Percentiles rank a stretch among this genome's conserved stretches.
Conservation (phyloP, 768 basidiomycete species). For the Rhizopogon vesiculosus region DNA sequence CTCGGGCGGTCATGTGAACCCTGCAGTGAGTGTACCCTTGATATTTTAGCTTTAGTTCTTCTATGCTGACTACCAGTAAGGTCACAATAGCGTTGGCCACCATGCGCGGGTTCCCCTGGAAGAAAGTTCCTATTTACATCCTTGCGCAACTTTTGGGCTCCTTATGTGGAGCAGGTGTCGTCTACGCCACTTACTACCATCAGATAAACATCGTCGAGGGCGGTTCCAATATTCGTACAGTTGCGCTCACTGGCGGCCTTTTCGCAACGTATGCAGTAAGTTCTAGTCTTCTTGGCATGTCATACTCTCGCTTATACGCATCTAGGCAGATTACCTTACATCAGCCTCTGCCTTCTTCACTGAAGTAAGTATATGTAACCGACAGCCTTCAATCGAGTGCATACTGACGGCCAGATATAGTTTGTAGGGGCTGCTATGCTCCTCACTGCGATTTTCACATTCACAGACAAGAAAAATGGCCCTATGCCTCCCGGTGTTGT, state of each 20-base stretch:
- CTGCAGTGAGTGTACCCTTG: constrained; percentile 37
- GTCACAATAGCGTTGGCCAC: constrained; percentile 59
- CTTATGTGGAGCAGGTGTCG: constrained; percentile 42
- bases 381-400: background rate
- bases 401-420: constrained; percentile 15
- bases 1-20: constrained; percentile 67
- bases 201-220: constrained; percentile 57
- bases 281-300: background rate
- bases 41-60: background rate
- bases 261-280: constrained; percentile 54
- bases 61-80: constrained; percentile 19
- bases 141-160: constrained; percentile 54
- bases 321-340: constrained; percentile 30
- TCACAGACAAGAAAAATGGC: constrained; percentile 45
- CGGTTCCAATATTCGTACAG: constrained; percentile 40
- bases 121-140: constrained; percentile 67
- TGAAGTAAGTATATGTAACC: constrained; percentile 20
- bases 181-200: constrained; percentile 56
- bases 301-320: background rate
- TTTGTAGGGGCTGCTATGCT: constrained; percentile 48
- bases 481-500: constrained; percentile 44
- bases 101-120: constrained; percentile 69
- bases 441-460: constrained; percentile 44
- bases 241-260: constrained; percentile 40
- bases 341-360: constrained; percentile 36